Evolutionary conservation across 2,329 filamentous ascomycete species (phyloP).

Genomic region (Ascochyta lentis): DNA sequence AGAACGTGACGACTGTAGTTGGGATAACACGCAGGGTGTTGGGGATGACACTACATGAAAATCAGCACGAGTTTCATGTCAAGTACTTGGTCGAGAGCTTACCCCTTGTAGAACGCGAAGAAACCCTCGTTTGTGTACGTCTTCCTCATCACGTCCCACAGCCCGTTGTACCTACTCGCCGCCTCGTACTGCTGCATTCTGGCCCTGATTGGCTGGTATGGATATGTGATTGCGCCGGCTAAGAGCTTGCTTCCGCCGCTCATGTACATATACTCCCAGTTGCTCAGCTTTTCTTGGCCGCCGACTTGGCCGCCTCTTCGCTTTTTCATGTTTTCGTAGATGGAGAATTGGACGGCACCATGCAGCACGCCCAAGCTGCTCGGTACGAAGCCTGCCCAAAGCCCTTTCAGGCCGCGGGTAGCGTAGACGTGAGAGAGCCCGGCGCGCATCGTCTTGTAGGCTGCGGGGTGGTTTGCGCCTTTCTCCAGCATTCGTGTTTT

Average conservation of each 20-base stretch:
- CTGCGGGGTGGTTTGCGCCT: conserved; percentile 73
- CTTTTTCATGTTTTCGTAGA: conserved; percentile 79
- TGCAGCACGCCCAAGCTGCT: conserved; percentile 87
- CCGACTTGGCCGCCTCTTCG: conserved; percentile 58
- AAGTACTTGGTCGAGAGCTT: conserved; percentile 30
- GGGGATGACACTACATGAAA: conserved; percentile 64
- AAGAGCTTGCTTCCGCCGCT: conserved; percentile 84
- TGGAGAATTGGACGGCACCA: conserved; percentile 93
- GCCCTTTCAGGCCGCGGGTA: conserved; percentile 77
- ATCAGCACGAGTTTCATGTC: conserved; percentile 1
- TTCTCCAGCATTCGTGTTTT: conserved; percentile 97
- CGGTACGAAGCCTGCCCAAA: conserved; percentile 86
- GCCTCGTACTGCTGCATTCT: conserved; percentile 90
- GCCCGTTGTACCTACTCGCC: conserved; percentile 73
- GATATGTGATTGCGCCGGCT: conserved; percentile 89
- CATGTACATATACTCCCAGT: conserved; percentile 79
- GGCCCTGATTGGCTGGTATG: conserved; percentile 90
- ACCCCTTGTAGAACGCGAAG: conserved; percentile 86
- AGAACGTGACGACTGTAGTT: conserved; percentile 93
- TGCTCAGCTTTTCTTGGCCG: conserved; percentile 60
- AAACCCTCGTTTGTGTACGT: conserved; percentile 82
- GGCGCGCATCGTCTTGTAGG: conserved; percentile 78
- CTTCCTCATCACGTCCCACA: conserved; percentile 73
- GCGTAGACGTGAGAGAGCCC: conserved; percentile 72
- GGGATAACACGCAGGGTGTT: conserved; percentile 91